Evolutionary conservation across 2,329 filamentous ascomycete genomes (phyloP).

Genomic region (Fusarium tanahbumbuense): DNA sequence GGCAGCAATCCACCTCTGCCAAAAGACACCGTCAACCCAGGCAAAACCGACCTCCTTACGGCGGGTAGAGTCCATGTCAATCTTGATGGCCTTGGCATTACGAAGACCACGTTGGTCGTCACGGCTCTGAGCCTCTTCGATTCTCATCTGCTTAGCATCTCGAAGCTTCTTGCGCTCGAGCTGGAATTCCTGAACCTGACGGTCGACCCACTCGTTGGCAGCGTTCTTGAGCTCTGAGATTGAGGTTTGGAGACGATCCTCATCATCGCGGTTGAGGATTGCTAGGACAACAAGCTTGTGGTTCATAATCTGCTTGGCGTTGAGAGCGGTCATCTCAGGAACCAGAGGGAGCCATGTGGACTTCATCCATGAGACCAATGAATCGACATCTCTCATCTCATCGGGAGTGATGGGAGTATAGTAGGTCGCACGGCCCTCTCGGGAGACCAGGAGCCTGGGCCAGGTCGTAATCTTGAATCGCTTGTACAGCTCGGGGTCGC

Average conservation of each 20-base stretch:
- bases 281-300: constrained; percentile 94
- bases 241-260: constrained; percentile 80
- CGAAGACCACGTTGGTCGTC: constrained; percentile 88
- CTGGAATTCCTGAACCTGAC: constrained; percentile 90
- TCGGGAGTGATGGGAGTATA: constrained; percentile 87
- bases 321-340: constrained; percentile 89
- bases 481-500: constrained; percentile 78
- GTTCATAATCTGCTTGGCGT: constrained; percentile 94
- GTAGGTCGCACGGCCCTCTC: constrained; percentile 90
- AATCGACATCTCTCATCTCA: constrained; percentile 89
- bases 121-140: constrained; percentile 95
- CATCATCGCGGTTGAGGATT: constrained; percentile 82
- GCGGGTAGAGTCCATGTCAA: constrained; percentile 89
- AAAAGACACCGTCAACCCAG: constrained; percentile 97
- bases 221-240: constrained; percentile 95
- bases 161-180: constrained; percentile 92
- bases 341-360: constrained; percentile 96
- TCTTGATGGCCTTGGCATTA: constrained; percentile 88
- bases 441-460: constrained; percentile 90
- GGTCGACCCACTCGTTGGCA: constrained; percentile 97
- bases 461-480: constrained; percentile 96
- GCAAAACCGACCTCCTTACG: constrained; percentile 93
- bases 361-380: constrained; percentile 90
- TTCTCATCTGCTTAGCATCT: constrained; percentile 92
- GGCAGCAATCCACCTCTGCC: constrained; percentile 96